These are phyloP conservation scores for Dichotomocladium elegans DNA, from an alignment of 371 early-diverging fungal species.

Conservation along the genomic window DNA sequence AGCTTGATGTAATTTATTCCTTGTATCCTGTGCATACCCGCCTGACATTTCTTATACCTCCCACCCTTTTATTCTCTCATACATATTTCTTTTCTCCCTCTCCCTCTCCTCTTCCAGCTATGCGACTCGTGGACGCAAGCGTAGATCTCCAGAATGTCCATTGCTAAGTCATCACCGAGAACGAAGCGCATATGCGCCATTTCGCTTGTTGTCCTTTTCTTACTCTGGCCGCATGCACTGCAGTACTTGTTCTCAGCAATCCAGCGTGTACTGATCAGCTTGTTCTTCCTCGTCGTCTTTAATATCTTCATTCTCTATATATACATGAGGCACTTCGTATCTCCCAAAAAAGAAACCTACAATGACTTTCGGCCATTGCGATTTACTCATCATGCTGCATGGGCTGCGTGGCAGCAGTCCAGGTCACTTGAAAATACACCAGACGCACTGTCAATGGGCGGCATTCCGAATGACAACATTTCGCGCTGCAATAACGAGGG, in stretches of 20 bases:
- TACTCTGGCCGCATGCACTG: constrained; percentile 1
- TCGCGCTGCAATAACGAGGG: too few species aligned
- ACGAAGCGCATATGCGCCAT: neutral
- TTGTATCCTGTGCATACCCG: too few species aligned
- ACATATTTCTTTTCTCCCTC: too few species aligned
- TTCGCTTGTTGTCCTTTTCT: neutral
- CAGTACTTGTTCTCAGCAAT: neutral
- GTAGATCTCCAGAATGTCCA: neutral
- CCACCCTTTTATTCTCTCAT: too few species aligned
- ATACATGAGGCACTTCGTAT: constrained; percentile 37
- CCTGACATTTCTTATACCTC: too few species aligned
- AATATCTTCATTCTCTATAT: constrained; percentile 33
- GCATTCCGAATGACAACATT: constrained; percentile 12
- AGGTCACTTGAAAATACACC: constrained; percentile 10
- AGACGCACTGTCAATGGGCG: neutral
- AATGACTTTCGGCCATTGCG: constrained; percentile 22
- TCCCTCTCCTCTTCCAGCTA: neutral
- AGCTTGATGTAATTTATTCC: too few species aligned
- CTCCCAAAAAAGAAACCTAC: constrained; percentile 11
- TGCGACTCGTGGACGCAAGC: neutral
- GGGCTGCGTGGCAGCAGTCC: constrained; percentile 15
- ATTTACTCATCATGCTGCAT: constrained; percentile 14
- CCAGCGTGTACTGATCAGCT: constrained; percentile 2
- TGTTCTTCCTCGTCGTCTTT: constrained; percentile 12
- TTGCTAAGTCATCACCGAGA: neutral